Evolutionary conservation across 805 yeast genomes (phyloP), one percentile per base, ranked within the genome.

Genomic region (Cyberlindnera lachancei): DNA sequence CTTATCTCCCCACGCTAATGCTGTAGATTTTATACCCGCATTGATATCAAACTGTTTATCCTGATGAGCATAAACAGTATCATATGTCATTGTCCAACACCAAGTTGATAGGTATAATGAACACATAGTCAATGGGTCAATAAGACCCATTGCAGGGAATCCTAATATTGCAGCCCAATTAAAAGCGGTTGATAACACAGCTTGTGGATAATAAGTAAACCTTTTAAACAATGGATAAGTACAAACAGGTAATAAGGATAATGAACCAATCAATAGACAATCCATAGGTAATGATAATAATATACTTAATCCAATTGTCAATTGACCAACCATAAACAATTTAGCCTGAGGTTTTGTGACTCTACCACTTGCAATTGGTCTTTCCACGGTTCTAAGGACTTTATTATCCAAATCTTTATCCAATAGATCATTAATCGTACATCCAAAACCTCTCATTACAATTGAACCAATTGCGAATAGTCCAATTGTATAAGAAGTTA

Each of bases 371-470:
- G 99, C 88, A 30, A 92, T 68, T n/a, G 99, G 99, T 49, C 99
- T 66, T 50, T 79, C 85, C 30, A 78, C 72, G 3, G 97, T 90
- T 42, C 99, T 70, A 7, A 81, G 80, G 4, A 92, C 98, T 55
- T 86, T 72, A 41, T 70, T 67, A 50, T 92, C 99, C 30, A 88
- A 64, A 38, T 90, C 68, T 33, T 86, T 64, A 53, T 92, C 99
- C 53, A 79, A 64, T 27, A 90, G 64, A 57, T 92, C 99, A 54
- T 92, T 92, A 34, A 92, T 79, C 0, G 95, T 88, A 55, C 99
- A 92, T 0, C 98, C 99, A 2, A 96, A 96, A 18, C 97, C 96
- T 56, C 99, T 72, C 95, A 94, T 92, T 13, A 90, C 67, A 24
- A 88, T 49, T 1, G 96, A 73, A 11, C 99, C 99, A 4, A 80